phyloP scores from a whole-genome alignment of 306 rosid species.

The Bauhinia variegata region DNA sequence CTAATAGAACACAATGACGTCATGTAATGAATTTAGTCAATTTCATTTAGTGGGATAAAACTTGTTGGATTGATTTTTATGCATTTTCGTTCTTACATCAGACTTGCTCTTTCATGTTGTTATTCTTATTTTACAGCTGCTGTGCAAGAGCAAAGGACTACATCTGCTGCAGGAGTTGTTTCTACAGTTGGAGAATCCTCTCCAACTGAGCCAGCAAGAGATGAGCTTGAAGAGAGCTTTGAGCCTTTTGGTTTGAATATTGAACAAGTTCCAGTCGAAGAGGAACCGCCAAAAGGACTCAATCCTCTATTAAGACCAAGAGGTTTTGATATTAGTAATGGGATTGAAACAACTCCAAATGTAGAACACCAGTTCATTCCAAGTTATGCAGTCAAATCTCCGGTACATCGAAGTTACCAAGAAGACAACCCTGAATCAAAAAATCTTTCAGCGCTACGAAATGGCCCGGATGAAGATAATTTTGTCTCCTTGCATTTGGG shows the following conservation, averaged over 20 bases:
- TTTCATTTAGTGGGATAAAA: too few relatives aligned
- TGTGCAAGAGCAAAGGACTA: constrained; percentile 59
- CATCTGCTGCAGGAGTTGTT: constrained; percentile 66
- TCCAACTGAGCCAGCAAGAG: constrained; percentile 57
- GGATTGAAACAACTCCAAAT: constrained; percentile 53
- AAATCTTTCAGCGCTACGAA: constrained; percentile 58
- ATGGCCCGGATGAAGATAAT: constrained; percentile 66
- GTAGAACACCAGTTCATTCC: constrained; percentile 83
- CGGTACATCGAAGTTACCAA: constrained; percentile 51
- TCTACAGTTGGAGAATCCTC: constrained; percentile 89
- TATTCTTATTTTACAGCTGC: constrained; percentile 54
- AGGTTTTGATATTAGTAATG: constrained; percentile 55
- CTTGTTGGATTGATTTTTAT: too few relatives aligned
- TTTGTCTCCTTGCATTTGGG: constrained; percentile 79
- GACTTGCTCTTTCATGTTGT: constrained; percentile 24
- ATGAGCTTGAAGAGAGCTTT: constrained; percentile 58
- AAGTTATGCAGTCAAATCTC: constrained; percentile 53
- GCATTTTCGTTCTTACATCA: too few relatives aligned
- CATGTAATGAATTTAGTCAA: too few relatives aligned
- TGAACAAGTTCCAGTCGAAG: constrained; percentile 53
- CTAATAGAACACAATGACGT: too few relatives aligned
- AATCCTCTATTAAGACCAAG: constrained; percentile 43
- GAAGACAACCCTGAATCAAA: constrained; percentile 49
- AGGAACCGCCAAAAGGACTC: constrained; percentile 50
- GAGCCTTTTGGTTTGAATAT: constrained; percentile 61